Percentiles rank a stretch among this genome's conserved stretches.
Conservation (phyloP, 1,284 basidiomycete species). For the Tremellales sp. region DNA sequence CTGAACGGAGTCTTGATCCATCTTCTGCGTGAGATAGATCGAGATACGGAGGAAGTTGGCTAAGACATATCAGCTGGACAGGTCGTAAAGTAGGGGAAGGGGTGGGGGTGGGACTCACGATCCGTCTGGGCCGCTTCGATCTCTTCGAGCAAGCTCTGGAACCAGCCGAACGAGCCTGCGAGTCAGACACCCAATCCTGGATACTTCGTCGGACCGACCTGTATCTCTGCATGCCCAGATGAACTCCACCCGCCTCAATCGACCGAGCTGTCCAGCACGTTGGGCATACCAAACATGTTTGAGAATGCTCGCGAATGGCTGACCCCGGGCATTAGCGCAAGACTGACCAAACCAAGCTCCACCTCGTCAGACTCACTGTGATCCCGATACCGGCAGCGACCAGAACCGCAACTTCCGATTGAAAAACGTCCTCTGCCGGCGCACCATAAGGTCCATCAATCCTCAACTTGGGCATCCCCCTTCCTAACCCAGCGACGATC, state of each 20-base stretch:
- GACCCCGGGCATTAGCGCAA: too few species aligned
- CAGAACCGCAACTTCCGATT: constrained; percentile 74
- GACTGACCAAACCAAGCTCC: too few species aligned
- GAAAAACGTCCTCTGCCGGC: constrained; percentile 84
- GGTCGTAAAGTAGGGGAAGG: background rate
- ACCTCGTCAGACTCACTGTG: constrained; percentile 17
- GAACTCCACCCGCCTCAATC: constrained; percentile 78
- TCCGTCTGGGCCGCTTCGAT: constrained; percentile 78
- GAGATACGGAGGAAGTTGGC: constrained; percentile 79
- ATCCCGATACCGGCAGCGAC: constrained; percentile 82
- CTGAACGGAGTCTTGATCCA: constrained; percentile 78
- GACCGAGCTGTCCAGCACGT: constrained; percentile 66
- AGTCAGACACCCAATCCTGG: background rate
- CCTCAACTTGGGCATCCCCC: constrained; percentile 61
- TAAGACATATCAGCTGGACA: constrained; percentile 30
- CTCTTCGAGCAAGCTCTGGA: constrained; percentile 76
- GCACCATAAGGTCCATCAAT: constrained; percentile 83
- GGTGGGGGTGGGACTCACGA: constrained; percentile 54
- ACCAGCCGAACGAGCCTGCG: constrained; percentile 79
- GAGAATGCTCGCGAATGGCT: constrained; percentile 84
- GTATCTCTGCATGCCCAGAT: constrained; percentile 87
- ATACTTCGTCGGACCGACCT: constrained; percentile 28
- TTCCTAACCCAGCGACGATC: constrained; percentile 54
- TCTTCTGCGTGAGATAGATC: constrained; percentile 81
- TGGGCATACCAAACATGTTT: constrained; percentile 92